Evolutionary conservation across 2,329 filamentous ascomycete genomes (phyloP).

Genomic region (Beauveria pseudobassiana): DNA sequence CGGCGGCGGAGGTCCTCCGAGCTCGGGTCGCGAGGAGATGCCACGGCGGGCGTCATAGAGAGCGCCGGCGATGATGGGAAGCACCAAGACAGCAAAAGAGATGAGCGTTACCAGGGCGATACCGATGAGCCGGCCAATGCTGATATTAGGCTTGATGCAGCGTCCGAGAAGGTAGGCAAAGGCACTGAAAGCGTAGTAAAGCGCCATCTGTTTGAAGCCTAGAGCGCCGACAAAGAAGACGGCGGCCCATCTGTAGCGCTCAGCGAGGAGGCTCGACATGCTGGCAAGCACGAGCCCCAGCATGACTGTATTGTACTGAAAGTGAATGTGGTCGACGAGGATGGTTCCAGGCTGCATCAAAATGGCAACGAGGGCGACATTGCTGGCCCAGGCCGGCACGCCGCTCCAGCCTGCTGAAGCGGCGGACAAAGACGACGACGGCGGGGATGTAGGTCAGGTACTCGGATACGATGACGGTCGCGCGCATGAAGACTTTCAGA

Average conservation of each 20-base stretch:
- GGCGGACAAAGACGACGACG: conserved; percentile 73
- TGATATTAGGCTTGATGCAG: conserved; percentile 69
- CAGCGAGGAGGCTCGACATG: conserved; percentile 82
- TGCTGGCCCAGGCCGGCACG: conserved; percentile 73
- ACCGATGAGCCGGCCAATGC: conserved; percentile 59
- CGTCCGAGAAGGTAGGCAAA: conserved; percentile 87
- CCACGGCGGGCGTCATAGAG: conserved; percentile 60
- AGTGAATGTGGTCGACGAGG: conserved; percentile 89
- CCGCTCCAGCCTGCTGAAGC: conserved; percentile 67
- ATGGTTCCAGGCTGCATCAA: conserved; percentile 88
- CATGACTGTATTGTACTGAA: conserved; percentile 99
- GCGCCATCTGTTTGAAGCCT: conserved; percentile 99
- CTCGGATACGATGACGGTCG: conserved; percentile 83
- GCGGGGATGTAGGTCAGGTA: conserved; percentile 86
- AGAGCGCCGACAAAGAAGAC: conserved; percentile 89
- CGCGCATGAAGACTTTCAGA: conserved; percentile 93
- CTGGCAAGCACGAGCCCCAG: conserved; percentile 81
- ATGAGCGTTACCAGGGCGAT: conserved; percentile 67
- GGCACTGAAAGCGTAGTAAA: conserved; percentile 91
- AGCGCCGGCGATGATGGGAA: conserved; percentile 67
- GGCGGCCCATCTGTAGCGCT: conserved; percentile 78
- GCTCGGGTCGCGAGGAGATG: conserved; percentile 48
- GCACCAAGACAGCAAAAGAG: conserved; percentile 67
- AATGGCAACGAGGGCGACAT: conserved; percentile 80
- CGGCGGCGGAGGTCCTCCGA: conserved; percentile 51